phyloP scores from a whole-genome alignment of 225 moss, liverwort and hornwort species.

The Physcomitrium patens region DNA sequence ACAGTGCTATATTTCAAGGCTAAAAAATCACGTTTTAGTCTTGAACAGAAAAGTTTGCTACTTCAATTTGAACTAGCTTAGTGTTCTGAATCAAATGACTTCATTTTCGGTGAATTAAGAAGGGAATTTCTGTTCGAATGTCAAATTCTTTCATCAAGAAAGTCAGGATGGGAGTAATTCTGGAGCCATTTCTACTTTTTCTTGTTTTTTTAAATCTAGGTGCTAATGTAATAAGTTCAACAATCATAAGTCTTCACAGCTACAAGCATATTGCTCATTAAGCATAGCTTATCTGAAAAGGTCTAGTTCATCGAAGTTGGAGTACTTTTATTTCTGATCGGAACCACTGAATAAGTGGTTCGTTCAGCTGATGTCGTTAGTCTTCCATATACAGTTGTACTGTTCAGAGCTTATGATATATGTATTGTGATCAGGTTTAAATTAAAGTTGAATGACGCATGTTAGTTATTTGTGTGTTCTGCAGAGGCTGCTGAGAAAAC shows the following conservation, averaged over 20 bases:
- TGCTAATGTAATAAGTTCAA: not conserved
- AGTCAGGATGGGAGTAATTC: not conserved
- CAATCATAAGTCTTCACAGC: not conserved
- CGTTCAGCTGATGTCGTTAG: not conserved
- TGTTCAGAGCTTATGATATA: not conserved
- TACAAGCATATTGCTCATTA: not conserved
- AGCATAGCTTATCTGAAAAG: not conserved
- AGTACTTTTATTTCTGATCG: not conserved
- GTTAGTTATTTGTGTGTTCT: conserved; percentile 17
- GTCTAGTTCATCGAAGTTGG: not conserved
- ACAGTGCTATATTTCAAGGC: not conserved
- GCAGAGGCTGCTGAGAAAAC: conserved; percentile 88
- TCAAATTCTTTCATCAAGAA: not conserved
- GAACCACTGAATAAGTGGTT: not conserved
- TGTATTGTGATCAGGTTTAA: not conserved
- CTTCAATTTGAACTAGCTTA: not conserved
- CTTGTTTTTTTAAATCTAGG: not conserved
- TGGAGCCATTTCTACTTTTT: conserved; percentile 12
- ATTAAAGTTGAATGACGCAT: not conserved
- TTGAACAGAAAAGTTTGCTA: not conserved
- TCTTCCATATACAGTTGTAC: not conserved
- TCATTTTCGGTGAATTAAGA: not conserved
- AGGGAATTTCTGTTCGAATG: conserved; percentile 1
- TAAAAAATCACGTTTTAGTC: not conserved
- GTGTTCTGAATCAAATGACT: not conserved